Base-by-base conservation (phyloP, 2,329 filamentous ascomycete genomes). In the Fusarium sambucinum region DNA sequence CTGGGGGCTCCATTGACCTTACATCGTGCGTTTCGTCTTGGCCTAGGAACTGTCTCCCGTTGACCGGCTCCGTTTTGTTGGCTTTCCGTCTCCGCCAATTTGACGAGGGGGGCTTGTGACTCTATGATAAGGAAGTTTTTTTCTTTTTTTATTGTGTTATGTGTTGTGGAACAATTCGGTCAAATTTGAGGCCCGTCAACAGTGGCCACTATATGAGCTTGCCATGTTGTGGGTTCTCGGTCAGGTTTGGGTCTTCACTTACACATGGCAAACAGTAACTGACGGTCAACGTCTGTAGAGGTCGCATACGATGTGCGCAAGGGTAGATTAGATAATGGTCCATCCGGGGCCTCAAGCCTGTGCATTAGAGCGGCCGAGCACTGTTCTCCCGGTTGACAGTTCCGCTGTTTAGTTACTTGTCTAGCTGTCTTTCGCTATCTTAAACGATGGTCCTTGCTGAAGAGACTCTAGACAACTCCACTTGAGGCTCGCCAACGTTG, bases 401-500 rank as follows among this genome's bases (percentile, higher is more conserved):
- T 66, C 46, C 33, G 44, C 38, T 63, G 25, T 30, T 29, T 27
- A 42, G 25, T 25, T 44, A 44, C 25, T 25, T 45, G 41, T 45
- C 41, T 44, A 44, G 41, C 41, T 45, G 25, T 45, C 25, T 45
- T 45, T 50, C 59, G 30, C 40, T 40, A 21, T 56, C 38, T 63
- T 51, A 47, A 64, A 48, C 54, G 58, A 54, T 46, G 57, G 63
- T 56, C 57, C 52, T 53, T 55, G 55, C 47, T 29, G 35, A 44
- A 44, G 52, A 55, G 42, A 57, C 45, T 50, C 6, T n/a, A 35
- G 47, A 19, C 30, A 29, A 48, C 66, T 55, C 70, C 68, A 73
- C 68, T 70, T 70, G 70, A 58, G 68, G 63, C 70, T 73, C 59
- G 45, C 42, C 32, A 65, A 58, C 54, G 47, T 66, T 45, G 38